Conservation (phyloP, 1,139 yeast genomes). For the Hansenula anomala region DNA sequence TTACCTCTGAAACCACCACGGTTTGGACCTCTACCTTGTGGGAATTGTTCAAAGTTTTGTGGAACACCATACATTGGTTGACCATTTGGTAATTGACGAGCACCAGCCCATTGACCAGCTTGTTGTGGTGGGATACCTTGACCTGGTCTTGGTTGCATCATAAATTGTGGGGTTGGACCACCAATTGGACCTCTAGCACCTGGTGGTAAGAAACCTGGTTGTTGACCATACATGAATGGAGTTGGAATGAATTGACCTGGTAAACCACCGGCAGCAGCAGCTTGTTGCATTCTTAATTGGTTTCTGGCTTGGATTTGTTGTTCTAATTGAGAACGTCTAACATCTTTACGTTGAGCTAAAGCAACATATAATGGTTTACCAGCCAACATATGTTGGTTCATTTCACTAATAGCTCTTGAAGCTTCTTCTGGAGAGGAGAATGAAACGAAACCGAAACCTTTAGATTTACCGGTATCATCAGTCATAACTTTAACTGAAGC, state of each 20-base stretch:
- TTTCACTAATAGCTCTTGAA: conserved; percentile 95
- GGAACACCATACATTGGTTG: conserved; percentile 85
- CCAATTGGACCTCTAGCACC: conserved; percentile 87
- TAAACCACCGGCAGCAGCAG: conserved; percentile 62
- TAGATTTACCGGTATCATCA: conserved; percentile 91
- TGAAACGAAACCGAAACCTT: conserved; percentile 98
- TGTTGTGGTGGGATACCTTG: conserved; percentile 62
- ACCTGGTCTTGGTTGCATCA: conserved; percentile 64
- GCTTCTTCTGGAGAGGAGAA: conserved; percentile 99
- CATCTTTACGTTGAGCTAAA: conserved; percentile 98
- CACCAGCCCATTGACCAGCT: conserved; percentile 59
- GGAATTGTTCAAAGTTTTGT: conserved; percentile 43
- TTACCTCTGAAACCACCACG: conserved; percentile 13
- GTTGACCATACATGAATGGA: conserved; percentile 89
- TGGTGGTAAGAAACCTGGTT: conserved; percentile 77
- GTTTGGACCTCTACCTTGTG: conserved; percentile 24
- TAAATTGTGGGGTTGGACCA: conserved; percentile 86
- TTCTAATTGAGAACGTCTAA: conserved; percentile 94
- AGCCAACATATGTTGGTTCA: conserved; percentile 95
- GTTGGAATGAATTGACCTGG: conserved; percentile 89
- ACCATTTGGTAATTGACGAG: conserved; percentile 65
- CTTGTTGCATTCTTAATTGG: conserved; percentile 97
- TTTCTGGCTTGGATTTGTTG: conserved; percentile 98
- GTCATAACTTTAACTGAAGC: conserved; percentile 97
- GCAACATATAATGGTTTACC: conserved; percentile 98